Conservation (phyloP, 2,329 filamentous ascomycete genomes). For the Ploettnerulaceae sp. region DNA sequence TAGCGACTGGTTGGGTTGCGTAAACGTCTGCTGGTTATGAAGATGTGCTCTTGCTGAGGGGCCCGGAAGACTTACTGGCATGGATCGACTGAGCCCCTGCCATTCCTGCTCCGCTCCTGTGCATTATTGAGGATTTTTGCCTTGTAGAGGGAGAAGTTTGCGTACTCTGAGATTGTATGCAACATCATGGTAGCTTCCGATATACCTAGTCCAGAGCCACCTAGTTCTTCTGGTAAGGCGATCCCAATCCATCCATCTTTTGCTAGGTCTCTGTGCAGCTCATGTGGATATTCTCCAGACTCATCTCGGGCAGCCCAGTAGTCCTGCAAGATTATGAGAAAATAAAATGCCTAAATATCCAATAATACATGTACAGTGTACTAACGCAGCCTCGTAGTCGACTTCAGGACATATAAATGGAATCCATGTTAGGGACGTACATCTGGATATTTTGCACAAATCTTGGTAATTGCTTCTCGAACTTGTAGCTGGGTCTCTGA, state of each 20-base stretch:
- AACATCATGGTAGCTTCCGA: constrained; percentile 84
- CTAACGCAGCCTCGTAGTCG: not conserved
- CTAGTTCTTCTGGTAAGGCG: constrained; percentile 67
- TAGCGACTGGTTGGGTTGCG: constrained; percentile 69
- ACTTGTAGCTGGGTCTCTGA: constrained; percentile 69
- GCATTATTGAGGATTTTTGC: constrained; percentile 56
- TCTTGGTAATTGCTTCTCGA: constrained; percentile 61
- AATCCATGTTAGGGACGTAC: constrained; percentile 23
- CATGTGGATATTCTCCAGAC: constrained; percentile 63
- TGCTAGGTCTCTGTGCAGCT: constrained; percentile 71
- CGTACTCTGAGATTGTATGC: constrained; percentile 69
- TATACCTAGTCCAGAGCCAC: constrained; percentile 71
- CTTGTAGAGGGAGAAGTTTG: not conserved
- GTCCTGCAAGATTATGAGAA: constrained; percentile 33
- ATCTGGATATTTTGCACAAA: constrained; percentile 68
- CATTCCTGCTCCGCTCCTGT: constrained; percentile 71
- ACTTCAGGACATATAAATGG: not conserved
- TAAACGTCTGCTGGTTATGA: constrained; percentile 50
- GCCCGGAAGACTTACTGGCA: constrained; percentile 38
- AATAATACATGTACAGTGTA: not conserved
- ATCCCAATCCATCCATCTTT: constrained; percentile 78
- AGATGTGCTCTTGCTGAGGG: not conserved
- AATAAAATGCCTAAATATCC: too few species aligned
- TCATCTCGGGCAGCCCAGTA: constrained; percentile 77
- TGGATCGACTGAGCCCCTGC: constrained; percentile 61